Conservation (phyloP, 148 eudicot genomes). For the Fagopyrum homotropicum region DNA sequence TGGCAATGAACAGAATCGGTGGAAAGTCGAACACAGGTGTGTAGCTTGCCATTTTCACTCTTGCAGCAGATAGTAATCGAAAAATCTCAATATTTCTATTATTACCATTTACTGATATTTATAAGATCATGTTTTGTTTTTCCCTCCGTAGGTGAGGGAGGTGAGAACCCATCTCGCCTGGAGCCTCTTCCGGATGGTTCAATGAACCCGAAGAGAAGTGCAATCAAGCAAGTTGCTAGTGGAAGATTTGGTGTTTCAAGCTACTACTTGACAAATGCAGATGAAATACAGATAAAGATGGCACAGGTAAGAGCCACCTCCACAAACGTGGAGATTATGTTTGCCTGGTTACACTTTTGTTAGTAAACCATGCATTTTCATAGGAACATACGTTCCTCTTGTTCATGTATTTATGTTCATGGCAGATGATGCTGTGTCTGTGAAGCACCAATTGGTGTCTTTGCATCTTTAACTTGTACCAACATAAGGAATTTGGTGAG, state of each 20-base stretch:
- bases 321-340: background rate
- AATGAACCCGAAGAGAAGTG: slow-evolving; percentile 84
- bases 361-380: slow-evolving; percentile 23
- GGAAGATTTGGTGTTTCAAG: slow-evolving; percentile 99
- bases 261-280: slow-evolving; percentile 96
- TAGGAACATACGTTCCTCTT: slow-evolving; percentile 54
- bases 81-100: background rate
- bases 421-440: slow-evolving; percentile 66
- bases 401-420: slow-evolving; percentile 74
- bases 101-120: background rate
- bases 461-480: slow-evolving; percentile 66
- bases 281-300: slow-evolving; percentile 97
- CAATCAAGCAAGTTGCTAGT: slow-evolving; percentile 99
- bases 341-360: background rate
- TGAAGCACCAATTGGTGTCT: slow-evolving; percentile 57
- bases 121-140: slow-evolving; percentile 1
- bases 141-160: slow-evolving; percentile 77
- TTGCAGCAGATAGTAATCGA: background rate
- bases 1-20: slow-evolving; percentile 94
- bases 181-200: slow-evolving; percentile 89
- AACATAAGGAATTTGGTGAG: slow-evolving; percentile 70
- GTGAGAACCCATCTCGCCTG: slow-evolving; percentile 95
- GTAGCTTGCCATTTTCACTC: slow-evolving; percentile 8
- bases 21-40: slow-evolving; percentile 97
- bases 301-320: slow-evolving; percentile 67